Base-by-base conservation (phyloP, 2,329 filamentous ascomycete species). In the Neonectria neomacrospora region DNA sequence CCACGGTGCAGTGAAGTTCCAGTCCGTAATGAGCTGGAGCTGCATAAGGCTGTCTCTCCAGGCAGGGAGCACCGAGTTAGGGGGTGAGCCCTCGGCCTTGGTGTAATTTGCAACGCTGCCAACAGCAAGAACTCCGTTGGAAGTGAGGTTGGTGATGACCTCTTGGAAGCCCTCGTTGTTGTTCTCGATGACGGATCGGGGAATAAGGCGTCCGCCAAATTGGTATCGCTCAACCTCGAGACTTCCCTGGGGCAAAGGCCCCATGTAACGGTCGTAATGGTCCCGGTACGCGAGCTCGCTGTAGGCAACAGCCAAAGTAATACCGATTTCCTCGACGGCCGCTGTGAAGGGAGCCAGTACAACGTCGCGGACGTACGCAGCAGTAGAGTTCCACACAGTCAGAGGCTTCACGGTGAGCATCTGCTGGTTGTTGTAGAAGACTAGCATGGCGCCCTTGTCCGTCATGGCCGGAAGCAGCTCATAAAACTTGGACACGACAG, bases 371-470 rank as follows among this genome's bases (percentile, higher is more conserved):
- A 82, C 73, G 23, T 83, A 72, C 5, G 70, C 72, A 0, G 74
- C 73, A 0, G 77, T 79, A 41, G 81, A 80, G 55, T 80, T 76
- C 12, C 81, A 83, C 0, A 76, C 78, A 0, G 81, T 85, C 12
- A 85, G 64, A 3, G 80, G 79, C 3, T 76, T 74, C 37, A 86
- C 77, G 5, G 69, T 54, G 64, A 86, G 83, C 61, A 73, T 54
- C 30, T 64, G 57, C 3, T 18, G 20, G 3, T 64, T 71, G 14
- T 65, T 42, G 65, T 79, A 80, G 73, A 83, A 87, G n/a, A 82
- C 75, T 28, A 79, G 74, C 77, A 82, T 83, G 20, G 79, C 78
- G 10, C 85, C 86, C 2, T 80, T 76, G 63, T 85, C 84, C 16
- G 84, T 78, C 61, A 86, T 80, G 3, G 71, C 74, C 1, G 83